phyloP scores from a whole-genome alignment of 2,329 filamentous ascomycete genomes.

The Cordyceps militaris region DNA sequence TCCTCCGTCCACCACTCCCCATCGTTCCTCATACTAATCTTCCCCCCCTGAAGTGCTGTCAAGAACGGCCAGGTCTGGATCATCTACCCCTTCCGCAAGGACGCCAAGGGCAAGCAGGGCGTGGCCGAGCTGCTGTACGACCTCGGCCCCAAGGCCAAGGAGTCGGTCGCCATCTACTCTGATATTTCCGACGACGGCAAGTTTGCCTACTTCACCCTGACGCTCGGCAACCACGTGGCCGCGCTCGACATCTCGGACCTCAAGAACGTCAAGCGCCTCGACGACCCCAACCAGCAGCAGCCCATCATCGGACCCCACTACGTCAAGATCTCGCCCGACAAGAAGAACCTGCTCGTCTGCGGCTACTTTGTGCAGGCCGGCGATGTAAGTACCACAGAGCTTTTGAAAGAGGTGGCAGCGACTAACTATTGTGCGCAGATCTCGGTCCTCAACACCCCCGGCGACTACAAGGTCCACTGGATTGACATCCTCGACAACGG shows the following conservation, averaged over 20 bases:
- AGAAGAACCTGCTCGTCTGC: slow-evolving; percentile 57
- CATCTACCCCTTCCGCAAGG: slow-evolving; percentile 54
- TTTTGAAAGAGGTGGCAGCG: not conserved
- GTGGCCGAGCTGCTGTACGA: slow-evolving; percentile 52
- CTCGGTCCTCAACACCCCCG: slow-evolving; percentile 52
- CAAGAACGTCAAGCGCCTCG: slow-evolving; percentile 52
- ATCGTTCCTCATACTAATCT: not conserved
- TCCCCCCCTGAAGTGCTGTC: slow-evolving; percentile 35
- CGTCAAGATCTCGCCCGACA: slow-evolving; percentile 56
- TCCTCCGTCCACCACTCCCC: too few relatives aligned
- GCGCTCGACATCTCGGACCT: slow-evolving; percentile 56
- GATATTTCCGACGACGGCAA: slow-evolving; percentile 53
- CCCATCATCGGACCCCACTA: slow-evolving; percentile 57
- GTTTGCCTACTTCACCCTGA: slow-evolving; percentile 53
- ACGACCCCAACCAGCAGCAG: slow-evolving; percentile 51
- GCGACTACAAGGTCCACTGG: slow-evolving; percentile 56
- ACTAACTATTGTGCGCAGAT: slow-evolving; percentile 29
- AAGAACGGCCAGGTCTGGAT: slow-evolving; percentile 56
- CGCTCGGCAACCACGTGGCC: slow-evolving; percentile 54
- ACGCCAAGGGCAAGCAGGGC: slow-evolving; percentile 49
- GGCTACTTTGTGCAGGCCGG: slow-evolving; percentile 60
- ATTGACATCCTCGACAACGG: slow-evolving; percentile 51
- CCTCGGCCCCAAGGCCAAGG: slow-evolving; percentile 47
- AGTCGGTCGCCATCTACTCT: slow-evolving; percentile 53
- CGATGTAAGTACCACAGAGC: slow-evolving; percentile 26